Evolutionary conservation across 2,329 filamentous ascomycete genomes (phyloP).

Genomic region (Neurospora crassa): DNA sequence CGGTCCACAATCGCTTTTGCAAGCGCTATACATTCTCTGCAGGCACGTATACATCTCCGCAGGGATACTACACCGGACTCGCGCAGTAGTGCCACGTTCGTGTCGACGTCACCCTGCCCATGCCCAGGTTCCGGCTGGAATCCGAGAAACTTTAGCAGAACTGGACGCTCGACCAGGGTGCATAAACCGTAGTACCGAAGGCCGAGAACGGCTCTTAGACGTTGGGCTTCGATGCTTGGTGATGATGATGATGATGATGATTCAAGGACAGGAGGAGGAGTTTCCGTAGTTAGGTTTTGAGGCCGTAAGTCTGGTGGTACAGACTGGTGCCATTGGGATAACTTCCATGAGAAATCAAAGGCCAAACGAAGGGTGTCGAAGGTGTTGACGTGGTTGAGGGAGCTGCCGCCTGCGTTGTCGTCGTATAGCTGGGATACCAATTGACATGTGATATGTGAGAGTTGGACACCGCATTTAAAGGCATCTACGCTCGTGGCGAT

Average conservation of each 20-base stretch:
- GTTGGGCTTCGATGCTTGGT: conserved; percentile 1
- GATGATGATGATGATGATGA: not conserved
- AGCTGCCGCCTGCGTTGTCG: not conserved
- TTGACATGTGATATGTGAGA: not conserved
- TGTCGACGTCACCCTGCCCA: not conserved
- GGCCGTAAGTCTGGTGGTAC: not conserved
- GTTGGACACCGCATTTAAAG: not conserved
- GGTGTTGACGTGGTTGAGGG: not conserved
- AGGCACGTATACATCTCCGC: not conserved
- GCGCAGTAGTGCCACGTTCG: not conserved
- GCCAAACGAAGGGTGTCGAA: not conserved
- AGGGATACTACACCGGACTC: not conserved
- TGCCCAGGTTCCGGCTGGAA: not conserved
- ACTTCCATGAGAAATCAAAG: not conserved
- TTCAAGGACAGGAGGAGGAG: not conserved
- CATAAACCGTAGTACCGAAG: not conserved
- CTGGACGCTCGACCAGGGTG: conserved; percentile 1
- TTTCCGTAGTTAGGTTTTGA: not conserved
- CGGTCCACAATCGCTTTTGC: conserved; percentile 2
- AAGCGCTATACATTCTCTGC: conserved; percentile 1
- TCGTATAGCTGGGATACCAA: not conserved
- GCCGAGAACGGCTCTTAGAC: not conserved
- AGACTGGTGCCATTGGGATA: not conserved
- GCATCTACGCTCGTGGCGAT: not conserved
- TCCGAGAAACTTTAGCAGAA: not conserved